phyloP scores from a whole-genome alignment of 495 filamentous ascomycete genomes.

The Parathielavia hyrcaniae region DNA sequence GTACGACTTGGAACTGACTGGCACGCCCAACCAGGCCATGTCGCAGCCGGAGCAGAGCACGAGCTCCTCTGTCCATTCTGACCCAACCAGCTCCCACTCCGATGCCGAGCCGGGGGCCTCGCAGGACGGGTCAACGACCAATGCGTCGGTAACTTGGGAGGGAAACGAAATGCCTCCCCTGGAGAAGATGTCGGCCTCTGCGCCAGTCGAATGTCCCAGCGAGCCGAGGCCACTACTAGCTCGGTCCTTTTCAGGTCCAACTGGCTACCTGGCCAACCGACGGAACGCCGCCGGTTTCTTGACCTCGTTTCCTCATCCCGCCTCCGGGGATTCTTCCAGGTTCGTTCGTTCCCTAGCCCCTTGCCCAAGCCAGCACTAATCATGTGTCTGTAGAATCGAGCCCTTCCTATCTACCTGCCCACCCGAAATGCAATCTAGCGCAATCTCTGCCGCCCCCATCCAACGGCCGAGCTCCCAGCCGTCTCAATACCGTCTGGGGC shows the following conservation, averaged over 20 bases:
- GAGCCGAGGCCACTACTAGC: slow-evolving; percentile 17
- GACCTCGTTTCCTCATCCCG: slow-evolving; percentile 30
- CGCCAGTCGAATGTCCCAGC: slow-evolving; percentile 1
- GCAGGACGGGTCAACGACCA: not conserved
- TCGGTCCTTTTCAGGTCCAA: slow-evolving; percentile 31
- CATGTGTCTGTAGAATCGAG: slow-evolving; percentile 26
- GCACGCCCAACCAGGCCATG: slow-evolving; percentile 19
- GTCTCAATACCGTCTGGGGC: slow-evolving; percentile 57
- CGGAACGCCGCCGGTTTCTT: slow-evolving; percentile 37
- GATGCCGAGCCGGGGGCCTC: slow-evolving; percentile 14
- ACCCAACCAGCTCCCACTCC: slow-evolving; percentile 14
- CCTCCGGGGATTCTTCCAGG: slow-evolving; percentile 38
- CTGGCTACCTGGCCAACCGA: slow-evolving; percentile 37
- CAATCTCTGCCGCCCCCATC: not conserved
- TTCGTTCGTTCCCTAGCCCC: slow-evolving; percentile 5
- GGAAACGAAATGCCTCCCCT: not conserved
- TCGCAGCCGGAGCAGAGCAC: slow-evolving; percentile 11
- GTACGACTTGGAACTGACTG: slow-evolving; percentile 18
- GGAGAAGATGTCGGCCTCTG: slow-evolving; percentile 15
- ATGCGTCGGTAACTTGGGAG: not conserved
- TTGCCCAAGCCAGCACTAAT: not conserved
- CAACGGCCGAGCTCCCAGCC: slow-evolving; percentile 29
- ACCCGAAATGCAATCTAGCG: not conserved
- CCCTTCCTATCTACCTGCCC: slow-evolving; percentile 37
- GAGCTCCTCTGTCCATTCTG: slow-evolving; percentile 19